A percentile compares a stretch with the other conserved stretches of the same genome.
Evolutionary conservation across 441 rosid genomes (phyloP).

Genomic region (Bocquillonia castaneifolia): DNA sequence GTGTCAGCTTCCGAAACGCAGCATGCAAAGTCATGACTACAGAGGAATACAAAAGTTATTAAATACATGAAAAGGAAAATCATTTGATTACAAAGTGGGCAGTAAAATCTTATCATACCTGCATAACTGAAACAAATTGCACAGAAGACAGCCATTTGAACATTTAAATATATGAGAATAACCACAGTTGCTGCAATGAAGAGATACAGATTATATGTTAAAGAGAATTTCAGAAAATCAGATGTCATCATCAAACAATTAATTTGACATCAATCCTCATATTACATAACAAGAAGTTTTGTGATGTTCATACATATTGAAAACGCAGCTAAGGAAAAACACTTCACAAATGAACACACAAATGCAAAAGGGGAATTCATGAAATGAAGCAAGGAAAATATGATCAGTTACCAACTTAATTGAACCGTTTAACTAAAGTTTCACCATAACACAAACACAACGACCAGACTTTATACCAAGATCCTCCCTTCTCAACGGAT

Average conservation of each 20-base stretch:
- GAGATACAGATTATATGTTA: conserved; percentile 12
- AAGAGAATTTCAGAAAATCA: neutral
- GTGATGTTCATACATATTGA: neutral
- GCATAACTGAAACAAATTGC: conserved; percentile 62
- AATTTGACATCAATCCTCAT: neutral
- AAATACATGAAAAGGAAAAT: neutral
- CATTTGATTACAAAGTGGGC: neutral
- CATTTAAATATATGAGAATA: conserved; percentile 62
- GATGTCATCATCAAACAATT: neutral
- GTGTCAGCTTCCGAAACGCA: conserved; percentile 70
- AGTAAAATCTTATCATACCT: conserved; percentile 34
- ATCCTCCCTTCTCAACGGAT: conserved; percentile 5
- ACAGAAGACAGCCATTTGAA: conserved; percentile 80
- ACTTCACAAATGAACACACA: neutral
- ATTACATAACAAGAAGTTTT: neutral
- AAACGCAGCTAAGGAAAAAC: neutral
- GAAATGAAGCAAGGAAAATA: neutral
- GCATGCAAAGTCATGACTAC: conserved; percentile 74
- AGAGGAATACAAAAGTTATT: conserved; percentile 1
- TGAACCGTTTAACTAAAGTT: neutral
- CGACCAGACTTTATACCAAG: neutral
- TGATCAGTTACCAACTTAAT: neutral
- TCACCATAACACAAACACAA: neutral
- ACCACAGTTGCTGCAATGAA: conserved; percentile 61
- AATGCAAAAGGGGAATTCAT: neutral